These are phyloP conservation scores for Alternaria tenuissima DNA, from an alignment of 2,329 filamentous ascomycete species.

Conservation along the genomic window DNA sequence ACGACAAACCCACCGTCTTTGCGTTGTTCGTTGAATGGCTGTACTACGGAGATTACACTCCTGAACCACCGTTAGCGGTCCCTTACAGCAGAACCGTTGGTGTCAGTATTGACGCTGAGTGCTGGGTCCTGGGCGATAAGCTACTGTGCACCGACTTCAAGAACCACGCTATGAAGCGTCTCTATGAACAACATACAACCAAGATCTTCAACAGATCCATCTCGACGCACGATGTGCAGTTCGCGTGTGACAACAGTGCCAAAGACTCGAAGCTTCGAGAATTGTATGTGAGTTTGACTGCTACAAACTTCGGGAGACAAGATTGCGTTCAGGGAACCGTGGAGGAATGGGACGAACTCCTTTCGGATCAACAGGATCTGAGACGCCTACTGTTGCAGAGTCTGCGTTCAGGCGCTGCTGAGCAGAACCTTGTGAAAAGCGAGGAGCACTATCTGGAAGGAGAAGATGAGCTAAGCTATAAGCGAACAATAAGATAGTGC, in stretches of 20 bases:
- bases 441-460: no score
- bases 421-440: no score
- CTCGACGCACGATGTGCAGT: constrained; percentile 12
- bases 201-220: constrained; percentile 39
- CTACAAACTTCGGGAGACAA: neutral
- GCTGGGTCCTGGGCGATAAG: constrained; percentile 25
- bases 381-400: no score
- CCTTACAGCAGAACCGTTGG: neutral
- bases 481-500: no score
- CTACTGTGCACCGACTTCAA: constrained; percentile 19
- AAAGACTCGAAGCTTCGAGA: constrained; percentile 13
- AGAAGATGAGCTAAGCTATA: no score
- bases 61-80: neutral
- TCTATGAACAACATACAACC: constrained; percentile 10
- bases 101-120: constrained; percentile 11
- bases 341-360: constrained; percentile 23
- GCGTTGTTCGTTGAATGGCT: constrained; percentile 26
- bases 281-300: constrained; percentile 10
- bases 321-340: constrained; percentile 8
- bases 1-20: constrained; percentile 20
- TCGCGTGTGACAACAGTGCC: constrained; percentile 13
- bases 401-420: no score
- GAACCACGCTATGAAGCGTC: constrained; percentile 21
- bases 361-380: no score
- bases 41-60: constrained; percentile 21